phyloP scores from a whole-genome alignment of 2,329 filamentous ascomycete genomes.

The Pseudogymnoascus sp. region DNA sequence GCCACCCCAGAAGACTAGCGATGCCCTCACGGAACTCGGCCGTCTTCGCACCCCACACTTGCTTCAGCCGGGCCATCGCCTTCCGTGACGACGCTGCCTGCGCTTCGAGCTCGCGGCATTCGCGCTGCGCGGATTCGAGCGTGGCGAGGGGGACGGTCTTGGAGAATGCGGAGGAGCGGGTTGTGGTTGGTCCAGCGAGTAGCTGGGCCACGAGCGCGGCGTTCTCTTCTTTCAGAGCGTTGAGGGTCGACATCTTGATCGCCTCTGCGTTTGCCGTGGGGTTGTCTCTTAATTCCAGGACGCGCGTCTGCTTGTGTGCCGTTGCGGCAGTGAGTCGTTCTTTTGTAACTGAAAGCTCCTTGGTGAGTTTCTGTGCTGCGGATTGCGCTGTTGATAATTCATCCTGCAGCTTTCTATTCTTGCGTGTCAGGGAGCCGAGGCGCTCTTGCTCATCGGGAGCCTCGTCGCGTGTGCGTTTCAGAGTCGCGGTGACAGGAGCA shows the following conservation, averaged over 20 bases:
- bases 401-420: constrained; percentile 78
- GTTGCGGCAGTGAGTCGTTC: constrained; percentile 63
- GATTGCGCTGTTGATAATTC: constrained; percentile 63
- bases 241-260: constrained; percentile 73
- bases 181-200: constrained; percentile 35
- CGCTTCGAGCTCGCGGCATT: constrained; percentile 62
- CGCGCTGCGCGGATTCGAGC: constrained; percentile 65
- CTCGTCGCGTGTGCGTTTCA: constrained; percentile 56
- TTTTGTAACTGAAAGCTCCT: constrained; percentile 63
- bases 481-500: constrained; percentile 38
- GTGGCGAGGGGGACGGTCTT: constrained; percentile 69
- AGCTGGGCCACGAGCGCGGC: constrained; percentile 70
- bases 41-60: constrained; percentile 86
- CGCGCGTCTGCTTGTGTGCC: constrained; percentile 65
- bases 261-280: constrained; percentile 80
- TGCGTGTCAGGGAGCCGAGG: constrained; percentile 74
- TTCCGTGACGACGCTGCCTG: constrained; percentile 71
- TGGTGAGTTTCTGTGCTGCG: constrained; percentile 60
- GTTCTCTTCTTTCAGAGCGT: constrained; percentile 75
- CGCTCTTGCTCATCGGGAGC: constrained; percentile 52
- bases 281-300: constrained; percentile 84
- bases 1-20: constrained; percentile 85
- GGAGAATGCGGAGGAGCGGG: constrained; percentile 30
- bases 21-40: constrained; percentile 94
- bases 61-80: constrained; percentile 74